A percentile compares a stretch with the other conserved stretches of the same genome.
These are phyloP conservation scores for Exophiala spinifera DNA, from an alignment of 2,329 filamentous ascomycete genomes.

Conservation along the genomic window DNA sequence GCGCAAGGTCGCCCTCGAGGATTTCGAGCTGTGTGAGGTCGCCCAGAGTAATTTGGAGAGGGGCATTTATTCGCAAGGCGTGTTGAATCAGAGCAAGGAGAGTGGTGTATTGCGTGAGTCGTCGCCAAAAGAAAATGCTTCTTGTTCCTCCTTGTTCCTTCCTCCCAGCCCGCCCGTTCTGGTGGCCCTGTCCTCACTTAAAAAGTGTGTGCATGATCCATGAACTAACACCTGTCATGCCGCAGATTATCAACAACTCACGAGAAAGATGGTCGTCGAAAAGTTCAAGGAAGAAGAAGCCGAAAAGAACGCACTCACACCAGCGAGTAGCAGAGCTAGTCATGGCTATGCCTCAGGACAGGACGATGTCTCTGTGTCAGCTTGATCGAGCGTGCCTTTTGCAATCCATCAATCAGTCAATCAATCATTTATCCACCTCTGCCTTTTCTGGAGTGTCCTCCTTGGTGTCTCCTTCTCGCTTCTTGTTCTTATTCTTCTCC, in stretches of 20 bases:
- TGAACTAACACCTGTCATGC: not conserved
- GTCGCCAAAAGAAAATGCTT: too few species aligned
- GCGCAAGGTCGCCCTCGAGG: conserved; percentile 55
- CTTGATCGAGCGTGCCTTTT: conserved; percentile 3
- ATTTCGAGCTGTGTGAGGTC: conserved; percentile 57
- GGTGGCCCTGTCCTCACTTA: not conserved
- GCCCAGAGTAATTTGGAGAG: conserved; percentile 54
- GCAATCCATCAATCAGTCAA: not conserved
- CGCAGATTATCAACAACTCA: conserved; percentile 47
- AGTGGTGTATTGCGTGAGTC: conserved; percentile 53
- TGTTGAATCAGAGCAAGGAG: conserved; percentile 56
- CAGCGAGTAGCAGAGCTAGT: conserved; percentile 14
- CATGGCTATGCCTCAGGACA: conserved; percentile 1
- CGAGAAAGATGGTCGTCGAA: conserved; percentile 45
- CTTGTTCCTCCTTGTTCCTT: conserved; percentile 18
- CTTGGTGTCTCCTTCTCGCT: not conserved
- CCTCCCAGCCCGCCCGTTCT: not conserved
- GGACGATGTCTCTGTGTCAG: conserved; percentile 18
- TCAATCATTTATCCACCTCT: not conserved
- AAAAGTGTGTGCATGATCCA: too few species aligned
- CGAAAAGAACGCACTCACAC: conserved; percentile 18
- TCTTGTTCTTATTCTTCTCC: conserved; percentile 26
- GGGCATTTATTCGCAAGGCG: conserved; percentile 54
- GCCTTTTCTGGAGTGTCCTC: not conserved
- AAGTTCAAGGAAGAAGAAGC: conserved; percentile 41